Evolutionary conservation across 345 rosid species (phyloP).

Genomic region (Hibiscus syriacus): DNA sequence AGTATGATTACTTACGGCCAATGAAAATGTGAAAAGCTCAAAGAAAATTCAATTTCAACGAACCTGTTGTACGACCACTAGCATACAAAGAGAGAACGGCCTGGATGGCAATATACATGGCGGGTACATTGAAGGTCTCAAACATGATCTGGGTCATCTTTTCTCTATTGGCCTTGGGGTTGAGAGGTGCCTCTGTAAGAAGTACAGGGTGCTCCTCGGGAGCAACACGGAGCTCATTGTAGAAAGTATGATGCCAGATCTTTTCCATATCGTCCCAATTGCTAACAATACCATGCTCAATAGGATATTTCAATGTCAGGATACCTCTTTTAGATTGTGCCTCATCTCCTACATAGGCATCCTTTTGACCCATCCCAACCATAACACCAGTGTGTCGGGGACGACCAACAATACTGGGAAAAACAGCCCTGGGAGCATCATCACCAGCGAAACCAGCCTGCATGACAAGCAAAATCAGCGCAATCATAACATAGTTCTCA

Average conservation of each 20-base stretch:
- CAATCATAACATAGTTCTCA: not conserved
- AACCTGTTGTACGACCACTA: constrained; percentile 21
- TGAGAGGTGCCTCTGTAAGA: constrained; percentile 38
- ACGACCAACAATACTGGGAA: constrained; percentile 39
- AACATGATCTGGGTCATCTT: constrained; percentile 93
- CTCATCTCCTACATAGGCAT: constrained; percentile 67
- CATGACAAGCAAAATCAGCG: not conserved
- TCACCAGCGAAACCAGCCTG: constrained; percentile 49
- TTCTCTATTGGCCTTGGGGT: constrained; percentile 19
- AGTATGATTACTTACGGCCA: not conserved
- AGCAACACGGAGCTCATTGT: constrained; percentile 48
- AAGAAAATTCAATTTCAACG: not conserved
- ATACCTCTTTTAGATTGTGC: constrained; percentile 49
- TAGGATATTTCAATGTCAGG: constrained; percentile 40
- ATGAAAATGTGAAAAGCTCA: not conserved
- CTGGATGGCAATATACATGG: constrained; percentile 95
- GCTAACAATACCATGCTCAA: constrained; percentile 42
- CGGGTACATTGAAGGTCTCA: constrained; percentile 86
- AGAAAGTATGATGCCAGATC: constrained; percentile 96
- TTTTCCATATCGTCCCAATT: constrained; percentile 78
- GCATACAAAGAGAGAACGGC: constrained; percentile 45
- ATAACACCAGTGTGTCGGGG: constrained; percentile 27
- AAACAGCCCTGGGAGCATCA: constrained; percentile 46
- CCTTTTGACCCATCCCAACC: constrained; percentile 51
- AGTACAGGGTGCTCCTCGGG: constrained; percentile 46